Percentiles rank a stretch among this genome's conserved stretches.
phyloP scores from a whole-genome alignment of 1,139 yeast genomes.

The Saccharomyces hybrid region DNA sequence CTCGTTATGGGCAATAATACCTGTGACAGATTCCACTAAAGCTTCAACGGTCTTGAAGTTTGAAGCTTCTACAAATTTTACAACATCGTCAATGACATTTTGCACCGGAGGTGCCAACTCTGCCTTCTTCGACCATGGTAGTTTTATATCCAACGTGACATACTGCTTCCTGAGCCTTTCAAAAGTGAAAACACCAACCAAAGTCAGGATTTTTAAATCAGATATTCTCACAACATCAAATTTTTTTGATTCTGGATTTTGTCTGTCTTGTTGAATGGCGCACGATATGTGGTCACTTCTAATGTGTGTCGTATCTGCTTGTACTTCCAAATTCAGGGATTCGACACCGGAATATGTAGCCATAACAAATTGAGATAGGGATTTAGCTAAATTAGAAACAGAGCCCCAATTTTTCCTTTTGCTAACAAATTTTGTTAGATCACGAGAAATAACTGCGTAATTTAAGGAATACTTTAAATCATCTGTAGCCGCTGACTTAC shows the following conservation, averaged over 20 bases:
- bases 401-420: slow-evolving; percentile 37
- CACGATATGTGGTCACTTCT: slow-evolving; percentile 45
- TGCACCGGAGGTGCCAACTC: slow-evolving; percentile 22
- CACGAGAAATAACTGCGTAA: slow-evolving; percentile 74
- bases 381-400: slow-evolving; percentile 50
- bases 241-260: slow-evolving; percentile 12
- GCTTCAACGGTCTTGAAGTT: slow-evolving; percentile 92
- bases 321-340: slow-evolving; percentile 14
- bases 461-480: slow-evolving; percentile 75
- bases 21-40: slow-evolving; percentile 66
- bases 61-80: slow-evolving; percentile 58
- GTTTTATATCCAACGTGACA: slow-evolving; percentile 51
- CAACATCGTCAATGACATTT: slow-evolving; percentile 40
- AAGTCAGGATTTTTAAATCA: slow-evolving; percentile 55
- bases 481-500: slow-evolving; percentile 64
- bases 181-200: slow-evolving; percentile 86
- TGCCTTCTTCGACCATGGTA: slow-evolving; percentile 35
- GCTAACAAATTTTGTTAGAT: slow-evolving; percentile 25
- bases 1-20: slow-evolving; percentile 41
- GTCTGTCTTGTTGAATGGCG: slow-evolving; percentile 26
- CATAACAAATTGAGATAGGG: slow-evolving; percentile 44
- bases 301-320: slow-evolving; percentile 38
- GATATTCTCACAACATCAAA: slow-evolving; percentile 43
- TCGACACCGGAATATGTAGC: slow-evolving; percentile 32
- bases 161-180: slow-evolving; percentile 77